These are phyloP conservation scores for Yamadazyma insecticola DNA, from an alignment of 805 yeast species.

Conservation along the genomic window DNA sequence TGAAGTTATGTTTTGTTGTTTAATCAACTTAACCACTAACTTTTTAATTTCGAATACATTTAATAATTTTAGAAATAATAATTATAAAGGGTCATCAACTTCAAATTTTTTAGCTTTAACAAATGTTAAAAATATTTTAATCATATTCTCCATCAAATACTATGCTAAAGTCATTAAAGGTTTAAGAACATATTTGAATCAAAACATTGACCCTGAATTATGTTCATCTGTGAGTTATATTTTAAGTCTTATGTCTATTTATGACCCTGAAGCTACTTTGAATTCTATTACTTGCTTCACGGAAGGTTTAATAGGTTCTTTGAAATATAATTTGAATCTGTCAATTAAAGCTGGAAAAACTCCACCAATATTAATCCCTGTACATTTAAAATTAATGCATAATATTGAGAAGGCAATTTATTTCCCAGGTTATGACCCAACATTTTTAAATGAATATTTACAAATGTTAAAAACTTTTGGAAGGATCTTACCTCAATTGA, in stretches of 20 bases:
- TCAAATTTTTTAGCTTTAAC: constrained; percentile 10
- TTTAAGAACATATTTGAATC: constrained; percentile 24
- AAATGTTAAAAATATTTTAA: constrained; percentile 19
- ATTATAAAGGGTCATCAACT: constrained; percentile 7
- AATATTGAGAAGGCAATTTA: constrained; percentile 31
- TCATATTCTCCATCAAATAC: constrained; percentile 30
- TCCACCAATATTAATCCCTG: constrained; percentile 20
- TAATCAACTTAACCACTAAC: constrained; percentile 35
- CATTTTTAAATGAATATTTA: constrained; percentile 25
- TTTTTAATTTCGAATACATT: constrained; percentile 29
- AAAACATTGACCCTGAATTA: constrained; percentile 23
- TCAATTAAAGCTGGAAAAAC: constrained; percentile 10
- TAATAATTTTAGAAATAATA: constrained; percentile 15
- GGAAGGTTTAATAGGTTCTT: constrained; percentile 36
- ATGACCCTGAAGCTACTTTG: constrained; percentile 39
- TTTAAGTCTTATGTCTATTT: constrained; percentile 35
- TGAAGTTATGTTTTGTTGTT: constrained; percentile 30
- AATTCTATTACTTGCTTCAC: constrained; percentile 34
- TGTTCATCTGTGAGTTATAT: constrained; percentile 34
- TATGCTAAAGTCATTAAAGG: constrained; percentile 33
- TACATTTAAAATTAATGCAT: constrained; percentile 30
- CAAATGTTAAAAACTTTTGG: constrained; percentile 23
- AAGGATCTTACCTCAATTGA: constrained; percentile 1
- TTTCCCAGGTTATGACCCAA: constrained; percentile 31
- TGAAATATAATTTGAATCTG: constrained; percentile 20